These are phyloP conservation scores for Chimonanthus praecox DNA, from an alignment of 164 flowering plant genomes.

Conservation along the genomic window DNA sequence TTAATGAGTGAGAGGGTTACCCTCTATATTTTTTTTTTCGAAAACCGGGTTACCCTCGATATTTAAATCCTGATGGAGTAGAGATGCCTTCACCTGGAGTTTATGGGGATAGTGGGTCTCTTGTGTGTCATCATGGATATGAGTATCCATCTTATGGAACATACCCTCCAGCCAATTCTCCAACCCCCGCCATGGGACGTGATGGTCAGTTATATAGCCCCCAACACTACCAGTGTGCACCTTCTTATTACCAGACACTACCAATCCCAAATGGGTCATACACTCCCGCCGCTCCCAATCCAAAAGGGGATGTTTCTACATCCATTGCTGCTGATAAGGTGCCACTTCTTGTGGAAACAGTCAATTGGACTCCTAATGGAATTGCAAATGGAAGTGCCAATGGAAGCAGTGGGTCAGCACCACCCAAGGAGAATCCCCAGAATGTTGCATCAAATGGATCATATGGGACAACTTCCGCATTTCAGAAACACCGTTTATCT, in stretches of 20 bases:
- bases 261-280: slow-evolving; percentile 38
- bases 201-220: slow-evolving; percentile 82
- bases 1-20: slow-evolving; percentile 56
- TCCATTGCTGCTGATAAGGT: slow-evolving; percentile 46
- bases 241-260: slow-evolving; percentile 51
- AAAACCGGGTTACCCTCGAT: slow-evolving; percentile 37
- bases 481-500: no score
- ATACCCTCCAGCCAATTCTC: slow-evolving; percentile 61
- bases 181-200: slow-evolving; percentile 71
- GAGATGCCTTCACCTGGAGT: slow-evolving; percentile 54
- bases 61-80: slow-evolving; percentile 49
- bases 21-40: slow-evolving; percentile 27
- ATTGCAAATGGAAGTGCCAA: slow-evolving; percentile 25
- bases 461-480: slow-evolving; percentile 18
- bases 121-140: slow-evolving; percentile 62
- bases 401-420: slow-evolving; percentile 32
- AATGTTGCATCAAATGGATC: slow-evolving; percentile 39
- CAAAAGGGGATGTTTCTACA: slow-evolving; percentile 39
- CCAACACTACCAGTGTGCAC: slow-evolving; percentile 73
- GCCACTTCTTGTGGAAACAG: slow-evolving; percentile 41
- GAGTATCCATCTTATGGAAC: slow-evolving; percentile 69
- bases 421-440: slow-evolving; percentile 32
- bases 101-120: slow-evolving; percentile 63
- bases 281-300: slow-evolving; percentile 21
- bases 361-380: slow-evolving; percentile 29